phyloP scores from a whole-genome alignment of 768 basidiomycete species.

The Pisolithus sp. region DNA sequence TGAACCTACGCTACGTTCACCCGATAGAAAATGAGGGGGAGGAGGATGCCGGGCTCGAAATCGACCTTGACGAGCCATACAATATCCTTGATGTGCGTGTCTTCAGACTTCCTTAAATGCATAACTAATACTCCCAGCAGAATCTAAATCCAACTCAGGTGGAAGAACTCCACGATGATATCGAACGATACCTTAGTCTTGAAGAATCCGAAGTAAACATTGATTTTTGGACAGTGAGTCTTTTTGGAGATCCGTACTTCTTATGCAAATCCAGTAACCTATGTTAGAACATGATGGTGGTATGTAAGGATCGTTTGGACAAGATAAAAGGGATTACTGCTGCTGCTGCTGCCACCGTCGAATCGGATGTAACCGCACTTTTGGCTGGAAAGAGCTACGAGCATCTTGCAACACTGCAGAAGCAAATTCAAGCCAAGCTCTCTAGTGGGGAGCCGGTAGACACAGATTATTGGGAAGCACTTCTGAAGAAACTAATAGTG shows the following conservation, averaged over 20 bases:
- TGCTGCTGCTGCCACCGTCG: slow-evolving; percentile 75
- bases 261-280: slow-evolving; percentile 2
- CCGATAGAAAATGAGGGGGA: slow-evolving; percentile 65
- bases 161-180: slow-evolving; percentile 90
- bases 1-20: slow-evolving; percentile 91
- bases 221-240: slow-evolving; percentile 92
- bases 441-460: slow-evolving; percentile 91
- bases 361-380: slow-evolving; percentile 74
- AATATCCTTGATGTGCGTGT: slow-evolving; percentile 86
- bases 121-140: slow-evolving; percentile 33
- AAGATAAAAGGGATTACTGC: slow-evolving; percentile 62
- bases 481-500: slow-evolving; percentile 87
- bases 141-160: slow-evolving; percentile 84
- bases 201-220: slow-evolving; percentile 82
- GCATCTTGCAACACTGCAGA: slow-evolving; percentile 76
- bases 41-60: slow-evolving; percentile 89
- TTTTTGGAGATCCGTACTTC: neutral
- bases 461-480: slow-evolving; percentile 94
- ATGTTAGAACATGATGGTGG: slow-evolving; percentile 89
- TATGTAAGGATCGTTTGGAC: slow-evolving; percentile 88
- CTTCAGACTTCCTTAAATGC: neutral
- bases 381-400: slow-evolving; percentile 83
- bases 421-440: slow-evolving; percentile 82
- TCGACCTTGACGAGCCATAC: slow-evolving; percentile 97
- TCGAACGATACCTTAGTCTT: slow-evolving; percentile 82